Base-by-base conservation (phyloP, 2,329 filamentous ascomycete species). In the Magnaporthiopsis incrustans region DNA sequence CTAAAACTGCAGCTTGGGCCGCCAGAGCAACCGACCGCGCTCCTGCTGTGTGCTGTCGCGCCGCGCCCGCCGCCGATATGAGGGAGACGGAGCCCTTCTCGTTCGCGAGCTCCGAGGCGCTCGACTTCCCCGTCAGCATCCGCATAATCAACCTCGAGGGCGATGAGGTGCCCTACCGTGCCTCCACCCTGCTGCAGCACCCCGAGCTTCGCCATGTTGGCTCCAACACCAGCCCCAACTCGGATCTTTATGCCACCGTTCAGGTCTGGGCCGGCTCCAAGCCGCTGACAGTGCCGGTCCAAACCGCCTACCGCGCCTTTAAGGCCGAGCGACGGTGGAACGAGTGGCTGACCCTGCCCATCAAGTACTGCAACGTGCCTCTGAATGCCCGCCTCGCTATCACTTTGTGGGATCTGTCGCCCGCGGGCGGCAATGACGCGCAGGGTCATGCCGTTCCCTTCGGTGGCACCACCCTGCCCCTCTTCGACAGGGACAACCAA, bases 261-360 rank as follows among this genome's bases (percentile, higher is more conserved):
- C 95, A 98, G 76, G 84, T 98, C 71, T 99, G 94, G 89, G 91
- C 93, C 15, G 92, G 96, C 71, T 97, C 93, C 33, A 99, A 99
- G 74, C 92, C 94, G 50, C 79, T 99, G 69, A 96, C 93, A 0
- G 91, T 98, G 1, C 90, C 92, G 0, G 85, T 96, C 14, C 94
- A 98, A 75, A 99, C 95, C 3, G 85, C 92, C 30, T 98, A 98
- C 78, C 97, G 92, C 73, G 80, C 91, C 10, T 98, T 99, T 74
- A 92, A 92, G 73, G 84, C 84, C 50, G 86, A 89, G 71, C 79
- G 87, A 77, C 85, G 80, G 81, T 88, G 95, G 95, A 97, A 96
- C 73, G 94, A 98, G 78, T 99, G 96, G 95, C 85, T 99, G 33
- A 87, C 89, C 38, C 79, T 99, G 56, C 94, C 95, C 0, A 87